Percentiles rank a stretch among this genome's conserved stretches.
Evolutionary conservation across 2,329 filamentous ascomycete species (phyloP).

Genomic region (Aspergillus caelatus): DNA sequence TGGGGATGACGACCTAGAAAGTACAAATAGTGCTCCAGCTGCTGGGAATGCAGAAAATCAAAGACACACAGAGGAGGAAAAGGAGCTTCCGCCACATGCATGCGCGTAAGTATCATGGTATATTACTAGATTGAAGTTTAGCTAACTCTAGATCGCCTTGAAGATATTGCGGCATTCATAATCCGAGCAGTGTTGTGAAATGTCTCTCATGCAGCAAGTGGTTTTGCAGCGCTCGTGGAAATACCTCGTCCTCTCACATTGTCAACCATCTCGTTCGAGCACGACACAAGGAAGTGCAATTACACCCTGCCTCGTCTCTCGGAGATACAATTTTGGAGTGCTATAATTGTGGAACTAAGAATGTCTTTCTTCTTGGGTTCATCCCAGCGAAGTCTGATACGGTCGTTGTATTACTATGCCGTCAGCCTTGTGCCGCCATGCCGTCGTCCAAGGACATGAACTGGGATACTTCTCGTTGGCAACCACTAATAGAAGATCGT

Average conservation of each 20-base stretch:
- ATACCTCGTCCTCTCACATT: slow-evolving; percentile 95
- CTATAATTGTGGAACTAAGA: slow-evolving; percentile 99
- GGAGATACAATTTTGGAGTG: slow-evolving; percentile 97
- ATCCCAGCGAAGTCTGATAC: slow-evolving; percentile 99
- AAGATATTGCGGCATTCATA: slow-evolving; percentile 97
- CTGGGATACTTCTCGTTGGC: slow-evolving; percentile 98
- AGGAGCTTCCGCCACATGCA: slow-evolving; percentile 89
- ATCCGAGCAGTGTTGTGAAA: slow-evolving; percentile 91
- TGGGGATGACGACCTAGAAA: slow-evolving; percentile 78
- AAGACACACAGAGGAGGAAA: slow-evolving; percentile 72
- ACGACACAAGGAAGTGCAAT: slow-evolving; percentile 96
- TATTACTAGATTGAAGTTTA: slow-evolving; percentile 8
- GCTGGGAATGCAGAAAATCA: slow-evolving; percentile 69
- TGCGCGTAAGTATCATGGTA: slow-evolving; percentile 73
- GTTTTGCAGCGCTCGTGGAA: slow-evolving; percentile 98
- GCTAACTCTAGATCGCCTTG: slow-evolving; percentile 15
- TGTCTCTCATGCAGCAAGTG: slow-evolving; percentile 95
- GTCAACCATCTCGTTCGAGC: slow-evolving; percentile 97
- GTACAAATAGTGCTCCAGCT: slow-evolving; percentile 77
- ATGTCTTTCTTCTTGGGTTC: slow-evolving; percentile 95
- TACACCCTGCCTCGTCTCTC: slow-evolving; percentile 88
- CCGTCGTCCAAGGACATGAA: slow-evolving; percentile 99
- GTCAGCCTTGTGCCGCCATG: slow-evolving; percentile 92
- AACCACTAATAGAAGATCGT: slow-evolving; percentile 94
- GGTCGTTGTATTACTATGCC: slow-evolving; percentile 93